A percentile compares a stretch with the other conserved stretches of the same genome.
phyloP scores from a whole-genome alignment of 176 grass and related monocot genomes.

The Oryza officinalis region DNA sequence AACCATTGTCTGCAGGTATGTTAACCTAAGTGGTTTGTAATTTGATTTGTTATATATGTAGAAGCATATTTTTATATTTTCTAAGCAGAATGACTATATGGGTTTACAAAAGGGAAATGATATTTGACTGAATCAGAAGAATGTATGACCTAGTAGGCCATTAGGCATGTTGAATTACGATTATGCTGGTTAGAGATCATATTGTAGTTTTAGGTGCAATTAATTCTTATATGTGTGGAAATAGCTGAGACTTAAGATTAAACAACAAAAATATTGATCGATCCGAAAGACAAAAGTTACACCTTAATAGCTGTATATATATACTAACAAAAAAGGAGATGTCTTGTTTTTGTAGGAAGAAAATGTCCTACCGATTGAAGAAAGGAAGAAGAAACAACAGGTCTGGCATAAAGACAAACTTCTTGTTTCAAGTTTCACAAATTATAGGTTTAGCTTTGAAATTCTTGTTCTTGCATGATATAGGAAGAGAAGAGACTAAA shows the following conservation, averaged over 20 bases:
- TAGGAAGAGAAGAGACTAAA: slow-evolving; percentile 48
- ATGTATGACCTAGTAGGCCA: neutral
- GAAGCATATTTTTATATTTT: neutral
- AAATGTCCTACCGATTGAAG: slow-evolving; percentile 42
- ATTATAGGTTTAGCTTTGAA: neutral
- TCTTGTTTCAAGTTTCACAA: slow-evolving; percentile 6
- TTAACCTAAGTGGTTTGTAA: neutral
- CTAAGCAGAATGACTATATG: neutral
- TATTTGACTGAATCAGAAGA: neutral
- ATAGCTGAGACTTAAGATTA: neutral
- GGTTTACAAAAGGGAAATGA: neutral
- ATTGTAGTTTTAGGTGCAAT: neutral
- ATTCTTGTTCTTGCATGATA: neutral
- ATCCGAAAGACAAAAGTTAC: neutral
- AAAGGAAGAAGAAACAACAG: slow-evolving; percentile 50
- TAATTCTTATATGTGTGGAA: neutral
- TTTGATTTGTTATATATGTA: neutral
- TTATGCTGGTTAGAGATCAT: neutral
- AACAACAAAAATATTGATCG: neutral
- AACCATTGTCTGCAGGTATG: neutral
- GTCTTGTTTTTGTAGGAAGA: slow-evolving; percentile 5
- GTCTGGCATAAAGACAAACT: slow-evolving; percentile 13
- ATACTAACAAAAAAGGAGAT: neutral
- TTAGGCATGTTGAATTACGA: neutral
- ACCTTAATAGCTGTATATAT: neutral